A percentile compares a stretch with the other conserved stretches of the same genome.
Evolutionary conservation across 1,284 basidiomycete genomes (phyloP).

Genomic region (Schizophyllum amplum): DNA sequence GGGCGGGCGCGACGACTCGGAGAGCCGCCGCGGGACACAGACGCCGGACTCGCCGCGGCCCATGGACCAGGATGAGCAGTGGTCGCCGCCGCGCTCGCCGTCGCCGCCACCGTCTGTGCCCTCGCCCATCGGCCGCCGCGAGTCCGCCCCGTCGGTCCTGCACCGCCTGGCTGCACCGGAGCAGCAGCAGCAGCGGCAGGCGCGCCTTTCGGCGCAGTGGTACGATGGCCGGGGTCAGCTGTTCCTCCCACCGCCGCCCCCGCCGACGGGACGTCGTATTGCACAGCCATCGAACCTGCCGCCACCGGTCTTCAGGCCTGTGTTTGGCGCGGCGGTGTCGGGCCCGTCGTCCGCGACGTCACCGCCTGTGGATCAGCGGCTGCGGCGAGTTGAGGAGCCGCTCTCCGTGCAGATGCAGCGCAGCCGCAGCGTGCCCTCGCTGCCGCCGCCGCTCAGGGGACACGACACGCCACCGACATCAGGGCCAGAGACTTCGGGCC

Average conservation of each 20-base stretch:
- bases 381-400: background rate
- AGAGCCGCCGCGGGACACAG: background rate
- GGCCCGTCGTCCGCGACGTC: background rate
- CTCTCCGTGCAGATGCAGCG: background rate
- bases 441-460: background rate
- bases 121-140: background rate
- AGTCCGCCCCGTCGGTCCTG: background rate
- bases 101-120: background rate
- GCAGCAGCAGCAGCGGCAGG: background rate
- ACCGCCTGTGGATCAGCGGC: background rate
- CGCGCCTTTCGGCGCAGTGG: background rate
- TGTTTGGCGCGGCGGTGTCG: background rate
- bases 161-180: background rate
- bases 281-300: background rate
- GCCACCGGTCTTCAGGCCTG: background rate
- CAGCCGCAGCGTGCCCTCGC: background rate
- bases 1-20: background rate
- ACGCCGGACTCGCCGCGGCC: background rate
- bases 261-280: background rate
- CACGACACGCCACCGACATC: background rate
- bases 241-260: background rate
- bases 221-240: background rate
- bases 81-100: background rate
- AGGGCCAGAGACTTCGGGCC: background rate
- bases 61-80: background rate